Evolutionary conservation across 768 basidiomycete species (phyloP), one percentile per base, ranked within the genome.

Genomic region (Lactarius deliciosus): DNA sequence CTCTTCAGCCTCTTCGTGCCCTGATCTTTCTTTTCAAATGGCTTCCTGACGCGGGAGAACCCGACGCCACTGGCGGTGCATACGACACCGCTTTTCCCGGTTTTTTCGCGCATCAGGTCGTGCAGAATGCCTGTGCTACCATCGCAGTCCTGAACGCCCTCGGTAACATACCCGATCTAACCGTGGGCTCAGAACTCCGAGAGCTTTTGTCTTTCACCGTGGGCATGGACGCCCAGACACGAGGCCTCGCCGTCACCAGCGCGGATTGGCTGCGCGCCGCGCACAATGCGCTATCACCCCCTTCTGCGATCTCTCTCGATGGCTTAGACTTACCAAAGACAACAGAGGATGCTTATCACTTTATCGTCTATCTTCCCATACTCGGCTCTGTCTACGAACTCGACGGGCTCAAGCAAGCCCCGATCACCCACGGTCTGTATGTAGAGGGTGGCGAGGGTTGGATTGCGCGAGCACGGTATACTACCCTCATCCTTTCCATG

Each of bases 111-210:
- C 91, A 94, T 71, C 94, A 89, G 77, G 92, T 94, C 60, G 93
- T 97, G 71, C 94, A 96, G 78, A 99, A 98, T 72, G 94, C 95
- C 5, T 99, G 96, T 72, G 96, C 94, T 18, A 96, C 95, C n/a
- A 79, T 97, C 38, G 96, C 95, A 5, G 93, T 96, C 40, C 79
- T 97, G 66, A 97, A 98, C 74, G 93, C 92, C 34, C 83, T 96
- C 25, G 91, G 90, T 65, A 94, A 93, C 75, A 88, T 93, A 61
- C 85, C 86, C 3, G 81, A 81, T 3, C 79, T 92, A 9, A 76
- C 81, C 56, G 81, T 81, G 68, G 90, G 91, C 9, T 73, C 84
- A 7, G 88, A 91, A 72, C 82, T 97, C 15, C 79, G 81, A 28
- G 89, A 94, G 54, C 77, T 97, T 54, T 78, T 89, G 69, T 84